Percentiles rank a stretch among this genome's conserved stretches.
Conservation (phyloP, 1,284 basidiomycete genomes). For the Ustilago cynodontis region DNA sequence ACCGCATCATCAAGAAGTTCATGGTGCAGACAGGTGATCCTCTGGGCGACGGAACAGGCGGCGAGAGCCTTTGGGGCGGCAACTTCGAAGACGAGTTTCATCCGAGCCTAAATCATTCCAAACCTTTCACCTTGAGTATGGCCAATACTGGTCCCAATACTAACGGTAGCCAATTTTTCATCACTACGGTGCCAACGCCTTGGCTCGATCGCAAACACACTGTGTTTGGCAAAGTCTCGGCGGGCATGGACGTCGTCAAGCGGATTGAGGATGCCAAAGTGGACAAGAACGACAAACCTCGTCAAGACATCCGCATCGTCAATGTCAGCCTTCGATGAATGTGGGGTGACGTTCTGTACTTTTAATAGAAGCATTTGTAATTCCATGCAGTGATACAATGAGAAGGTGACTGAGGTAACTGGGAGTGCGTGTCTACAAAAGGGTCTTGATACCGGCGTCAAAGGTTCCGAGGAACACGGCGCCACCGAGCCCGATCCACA, state of each 20-base stretch:
- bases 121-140: slow-evolving; percentile 98
- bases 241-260: slow-evolving; percentile 74
- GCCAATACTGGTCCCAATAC: slow-evolving; percentile 96
- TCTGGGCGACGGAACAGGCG: slow-evolving; percentile 96
- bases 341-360: not conserved
- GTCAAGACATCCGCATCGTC: slow-evolving; percentile 47
- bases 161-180: slow-evolving; percentile 98
- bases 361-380: too few relatives aligned
- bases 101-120: slow-evolving; percentile 87
- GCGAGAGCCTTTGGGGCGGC: slow-evolving; percentile 86
- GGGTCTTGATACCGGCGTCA: slow-evolving; percentile 72
- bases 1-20: slow-evolving; percentile 98
- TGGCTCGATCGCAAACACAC: slow-evolving; percentile 81
- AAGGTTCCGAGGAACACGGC: slow-evolving; percentile 96
- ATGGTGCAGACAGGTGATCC: slow-evolving; percentile 99
- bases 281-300: slow-evolving; percentile 71
- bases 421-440: slow-evolving; percentile 28
- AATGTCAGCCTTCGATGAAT: slow-evolving; percentile 41
- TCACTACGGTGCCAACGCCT: slow-evolving; percentile 93
- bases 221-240: slow-evolving; percentile 74
- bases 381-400: not conserved
- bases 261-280: slow-evolving; percentile 84
- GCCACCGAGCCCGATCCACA: slow-evolving; percentile 96
- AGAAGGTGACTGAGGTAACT: not conserved
- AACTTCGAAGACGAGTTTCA: slow-evolving; percentile 92